These are phyloP conservation scores for Penicillium flavigenum DNA, from an alignment of 495 filamentous ascomycete species.

Conservation along the genomic window DNA sequence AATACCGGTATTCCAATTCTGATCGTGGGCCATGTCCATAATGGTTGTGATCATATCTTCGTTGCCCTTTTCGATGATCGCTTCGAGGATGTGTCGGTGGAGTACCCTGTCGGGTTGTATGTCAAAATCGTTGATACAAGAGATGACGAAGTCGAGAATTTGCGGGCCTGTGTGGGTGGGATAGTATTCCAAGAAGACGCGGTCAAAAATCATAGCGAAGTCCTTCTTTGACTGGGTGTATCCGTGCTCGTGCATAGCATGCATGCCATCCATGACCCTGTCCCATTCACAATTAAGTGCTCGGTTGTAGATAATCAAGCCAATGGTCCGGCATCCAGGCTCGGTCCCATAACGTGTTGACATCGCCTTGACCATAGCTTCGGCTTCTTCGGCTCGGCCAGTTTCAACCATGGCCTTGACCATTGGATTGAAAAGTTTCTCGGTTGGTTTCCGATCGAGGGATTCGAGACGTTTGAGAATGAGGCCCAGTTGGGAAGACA, in stretches of 20 bases:
- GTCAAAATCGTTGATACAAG: slow-evolving; percentile 36
- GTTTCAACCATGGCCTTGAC: slow-evolving; percentile 42
- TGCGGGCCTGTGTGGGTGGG: slow-evolving; percentile 34
- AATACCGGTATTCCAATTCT: slow-evolving; percentile 35
- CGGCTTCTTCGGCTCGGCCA: slow-evolving; percentile 39
- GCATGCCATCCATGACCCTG: slow-evolving; percentile 37
- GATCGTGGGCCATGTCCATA: slow-evolving; percentile 27
- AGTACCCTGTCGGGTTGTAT: slow-evolving; percentile 42
- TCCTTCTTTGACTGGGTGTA: slow-evolving; percentile 30
- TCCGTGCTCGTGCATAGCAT: slow-evolving; percentile 40
- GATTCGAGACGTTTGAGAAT: slow-evolving; percentile 29
- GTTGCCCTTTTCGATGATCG: slow-evolving; percentile 41
- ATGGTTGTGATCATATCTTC: slow-evolving; percentile 32
- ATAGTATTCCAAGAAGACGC: slow-evolving; percentile 48
- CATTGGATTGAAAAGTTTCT: slow-evolving; percentile 47
- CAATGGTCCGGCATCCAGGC: slow-evolving; percentile 40
- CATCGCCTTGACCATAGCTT: slow-evolving; percentile 41
- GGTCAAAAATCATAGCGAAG: slow-evolving; percentile 39
- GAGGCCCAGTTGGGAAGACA: slow-evolving; percentile 36
- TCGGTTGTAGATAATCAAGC: slow-evolving; percentile 38
- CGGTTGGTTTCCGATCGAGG: slow-evolving; percentile 32
- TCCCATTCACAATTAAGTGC: slow-evolving; percentile 45
- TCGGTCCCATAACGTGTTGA: slow-evolving; percentile 26
- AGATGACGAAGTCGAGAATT: slow-evolving; percentile 38
- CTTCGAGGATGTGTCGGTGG: slow-evolving; percentile 44